phyloP scores from a whole-genome alignment of 2,329 filamentous ascomycete species.

The Ophiostoma sp. region DNA sequence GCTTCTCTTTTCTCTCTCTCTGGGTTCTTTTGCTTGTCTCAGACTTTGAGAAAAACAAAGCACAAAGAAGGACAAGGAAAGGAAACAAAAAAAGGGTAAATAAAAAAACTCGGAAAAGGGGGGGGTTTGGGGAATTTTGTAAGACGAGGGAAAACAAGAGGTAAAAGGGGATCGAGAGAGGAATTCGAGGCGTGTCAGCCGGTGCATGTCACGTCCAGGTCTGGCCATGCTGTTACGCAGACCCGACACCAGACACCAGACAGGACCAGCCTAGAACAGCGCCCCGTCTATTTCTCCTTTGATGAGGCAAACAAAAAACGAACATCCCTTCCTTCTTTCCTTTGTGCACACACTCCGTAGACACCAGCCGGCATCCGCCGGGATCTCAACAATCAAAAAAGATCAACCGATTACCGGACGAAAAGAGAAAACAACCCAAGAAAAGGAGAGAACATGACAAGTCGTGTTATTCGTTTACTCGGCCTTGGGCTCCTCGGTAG shows the following conservation, averaged over 20 bases:
- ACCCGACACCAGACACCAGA: conserved; percentile 5
- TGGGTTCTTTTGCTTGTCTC: conserved; percentile 13
- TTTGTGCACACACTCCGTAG: conserved; percentile 59
- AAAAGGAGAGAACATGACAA: conserved; percentile 24
- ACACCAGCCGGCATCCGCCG: conserved; percentile 51
- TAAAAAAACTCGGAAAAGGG: conserved; percentile 15
- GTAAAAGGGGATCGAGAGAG: conserved; percentile 17
- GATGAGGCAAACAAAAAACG: conserved; percentile 22
- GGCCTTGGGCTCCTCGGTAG: conserved; percentile 63
- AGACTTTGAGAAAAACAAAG: conserved; percentile 11
- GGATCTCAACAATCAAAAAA: conserved; percentile 39
- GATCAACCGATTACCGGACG: conserved; percentile 40
- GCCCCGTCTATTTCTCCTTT: conserved; percentile 22
- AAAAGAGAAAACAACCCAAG: conserved; percentile 33
- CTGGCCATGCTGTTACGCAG: conserved; percentile 19
- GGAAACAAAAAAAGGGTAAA: conserved; percentile 13
- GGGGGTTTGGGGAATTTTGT: conserved; percentile 21
- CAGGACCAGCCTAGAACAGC: background rate
- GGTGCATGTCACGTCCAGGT: conserved; percentile 6
- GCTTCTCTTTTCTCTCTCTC: conserved; percentile 12
- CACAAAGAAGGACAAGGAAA: conserved; percentile 19
- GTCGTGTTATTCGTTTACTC: conserved; percentile 44
- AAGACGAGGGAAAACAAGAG: conserved; percentile 17
- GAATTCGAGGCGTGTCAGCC: conserved; percentile 18
- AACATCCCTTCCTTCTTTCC: conserved; percentile 41